Conservation (phyloP, 2,329 filamentous ascomycete species). For the Epichloe sp. region DNA sequence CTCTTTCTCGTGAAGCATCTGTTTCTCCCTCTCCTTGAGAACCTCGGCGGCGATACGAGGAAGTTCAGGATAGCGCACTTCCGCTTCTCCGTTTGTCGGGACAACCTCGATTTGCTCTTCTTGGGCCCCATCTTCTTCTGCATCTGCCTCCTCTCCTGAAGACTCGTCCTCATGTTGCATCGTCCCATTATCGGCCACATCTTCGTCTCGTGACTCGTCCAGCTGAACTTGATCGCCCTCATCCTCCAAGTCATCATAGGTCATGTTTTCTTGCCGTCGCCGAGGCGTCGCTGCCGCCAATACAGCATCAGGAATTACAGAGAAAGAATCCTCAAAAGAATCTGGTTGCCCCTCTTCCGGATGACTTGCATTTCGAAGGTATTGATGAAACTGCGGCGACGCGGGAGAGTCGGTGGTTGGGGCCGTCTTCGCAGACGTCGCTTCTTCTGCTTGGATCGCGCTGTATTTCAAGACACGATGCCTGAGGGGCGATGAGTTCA, state of each 20-base stretch:
- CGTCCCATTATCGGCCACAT: neutral
- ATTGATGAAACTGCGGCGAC: slow-evolving; percentile 3
- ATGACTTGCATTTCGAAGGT: slow-evolving; percentile 4
- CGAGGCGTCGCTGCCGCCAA: slow-evolving; percentile 36
- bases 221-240: neutral
- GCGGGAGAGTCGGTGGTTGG: neutral
- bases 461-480: slow-evolving; percentile 20
- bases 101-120: neutral
- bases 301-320: slow-evolving; percentile 38
- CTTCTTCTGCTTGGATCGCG: slow-evolving; percentile 12
- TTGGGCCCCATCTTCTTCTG: neutral
- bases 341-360: slow-evolving; percentile 18
- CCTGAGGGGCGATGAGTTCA: slow-evolving; percentile 18
- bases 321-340: slow-evolving; percentile 42
- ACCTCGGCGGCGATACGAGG: neutral
- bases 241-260: slow-evolving; percentile 6
- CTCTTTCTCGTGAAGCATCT: neutral
- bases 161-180: neutral
- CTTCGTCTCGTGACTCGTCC: neutral
- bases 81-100: neutral
- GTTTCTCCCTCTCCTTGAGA: neutral
- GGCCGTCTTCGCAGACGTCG: neutral
- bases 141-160: neutral
- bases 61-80: neutral
- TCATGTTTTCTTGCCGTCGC: slow-evolving; percentile 9